Evolutionary conservation across 345 rosid species (phyloP), one percentile per base, ranked within the genome.

Genomic region (Noccaea caerulescens): DNA sequence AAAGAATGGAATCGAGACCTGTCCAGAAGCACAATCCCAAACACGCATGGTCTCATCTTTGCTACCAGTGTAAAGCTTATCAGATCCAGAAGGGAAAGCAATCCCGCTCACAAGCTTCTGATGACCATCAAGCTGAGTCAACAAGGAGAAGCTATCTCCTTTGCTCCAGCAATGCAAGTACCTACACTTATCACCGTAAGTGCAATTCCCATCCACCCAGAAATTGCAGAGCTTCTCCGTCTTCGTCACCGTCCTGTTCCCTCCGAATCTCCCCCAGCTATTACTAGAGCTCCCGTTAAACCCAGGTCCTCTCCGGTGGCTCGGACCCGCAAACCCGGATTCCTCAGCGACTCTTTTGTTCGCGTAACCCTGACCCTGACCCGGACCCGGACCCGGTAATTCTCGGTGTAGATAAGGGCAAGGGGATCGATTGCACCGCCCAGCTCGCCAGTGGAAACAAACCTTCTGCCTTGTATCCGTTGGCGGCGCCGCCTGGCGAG

Each of bases 11-110:
- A 60, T 55, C 61, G 61, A 68, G 69, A 94, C 99, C 99, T 90
- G 92, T 58, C 99, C 98, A 63, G 99, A 87, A 39, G 85, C 87
- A 55, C 96, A 90, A 84, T 95, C 96, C 99, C 99, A 95, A 52
- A 83, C 80, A 67, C 98, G 83, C 25, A 90, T 82, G 11, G 97
- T 83, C 76, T 84, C 96, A 73, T 95, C 98, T 79, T 87, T 82
- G 75, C 97, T 85, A 37, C 93, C 97, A 0, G 99, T 84, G 69
- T 86, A 94, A 77, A 95, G 97, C 82, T 88, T 90, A 83, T 88
- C 90, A 6, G 91, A 89, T 5, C 88, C 96, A 6, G 91, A 74
- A 33, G 99, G 97, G 72, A 90, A 64, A 6, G 96, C 89, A 72
- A 95, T 92, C 68, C 92, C 98, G 73, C 81, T 90, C 43, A 92